Evolutionary conservation across 1,284 basidiomycete genomes (phyloP), one percentile per base, ranked within the genome.

Genomic region (Austroboletus novae-zelandiae): DNA sequence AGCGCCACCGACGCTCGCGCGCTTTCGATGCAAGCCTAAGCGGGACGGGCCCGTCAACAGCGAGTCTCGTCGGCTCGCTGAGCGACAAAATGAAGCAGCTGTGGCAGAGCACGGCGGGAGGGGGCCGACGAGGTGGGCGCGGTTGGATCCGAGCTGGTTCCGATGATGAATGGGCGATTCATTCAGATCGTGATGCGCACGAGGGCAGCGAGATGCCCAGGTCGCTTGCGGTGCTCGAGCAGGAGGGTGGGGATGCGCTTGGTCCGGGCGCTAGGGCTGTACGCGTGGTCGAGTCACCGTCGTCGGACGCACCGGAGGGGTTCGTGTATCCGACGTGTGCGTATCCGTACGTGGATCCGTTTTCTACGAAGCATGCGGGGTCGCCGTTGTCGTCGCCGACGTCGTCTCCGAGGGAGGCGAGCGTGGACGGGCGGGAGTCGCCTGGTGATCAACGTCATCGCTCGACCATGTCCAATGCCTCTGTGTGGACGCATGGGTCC

Each of bases 111-210:
- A 43, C n/a, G 30, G 48, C 2, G 37, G 47, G 27, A 41, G 45
- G 1, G 8, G 18, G 36, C 3, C 58, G 55, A 50, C 61, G 63
- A 52, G 58, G 64, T 50, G 60, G 59, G 48, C 65, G 69, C 45
- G 74, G 74, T 30, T 78, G 77, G 76, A 62, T 75, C 13, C 67
- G 69, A 48, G 69, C 76, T 42, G 67, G 69, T 32, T 71, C 67
- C 40, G 57, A 63, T 37, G 71, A 73, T 43, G 72, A 74, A 47
- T 72, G 68, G 69, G 70, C 70, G 32, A 48, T 55, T 43, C 63
- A 68, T 45, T 55, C 62, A 20, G 62, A 55, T 54, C 53, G 31
- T 23, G 64, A 48, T 36, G 31, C 14, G 3, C 31, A 32, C 9
- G 53, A 25, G n/a, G 34, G 44, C 2, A 31, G 56, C 58, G 25